Evolutionary conservation across 352 stramenopile genomes (phyloP).

Genomic region (Thraustochytrium striatum): DNA sequence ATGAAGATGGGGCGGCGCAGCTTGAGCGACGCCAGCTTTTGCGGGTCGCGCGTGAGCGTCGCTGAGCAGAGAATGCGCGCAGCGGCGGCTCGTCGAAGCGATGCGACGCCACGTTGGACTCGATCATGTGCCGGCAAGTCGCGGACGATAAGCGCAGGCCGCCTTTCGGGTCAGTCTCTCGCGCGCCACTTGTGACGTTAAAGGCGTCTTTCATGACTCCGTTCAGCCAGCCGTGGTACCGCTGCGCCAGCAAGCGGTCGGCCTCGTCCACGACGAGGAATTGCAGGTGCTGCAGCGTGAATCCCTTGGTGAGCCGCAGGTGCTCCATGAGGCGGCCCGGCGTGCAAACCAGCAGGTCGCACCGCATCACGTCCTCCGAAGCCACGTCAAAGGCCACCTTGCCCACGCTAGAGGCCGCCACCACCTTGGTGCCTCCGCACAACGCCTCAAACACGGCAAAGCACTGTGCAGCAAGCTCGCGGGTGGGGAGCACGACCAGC

Average conservation of each 20-base stretch:
- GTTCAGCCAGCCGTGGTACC: constrained; percentile 93
- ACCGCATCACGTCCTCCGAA: neutral
- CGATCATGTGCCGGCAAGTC: neutral
- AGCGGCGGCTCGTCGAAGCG: constrained; percentile 59
- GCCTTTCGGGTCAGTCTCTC: neutral
- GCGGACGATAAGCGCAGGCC: neutral
- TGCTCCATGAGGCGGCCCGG: constrained; percentile 93
- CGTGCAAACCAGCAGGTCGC: constrained; percentile 93
- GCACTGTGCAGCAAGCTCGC: constrained; percentile 86
- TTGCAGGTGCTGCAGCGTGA: constrained; percentile 91
- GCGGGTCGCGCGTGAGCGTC: constrained; percentile 91
- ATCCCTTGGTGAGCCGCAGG: constrained; percentile 86
- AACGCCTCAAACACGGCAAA: constrained; percentile 19
- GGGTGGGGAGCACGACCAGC: constrained; percentile 90
- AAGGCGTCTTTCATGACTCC: constrained; percentile 72
- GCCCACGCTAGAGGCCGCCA: constrained; percentile 17
- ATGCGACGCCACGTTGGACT: constrained; percentile 8
- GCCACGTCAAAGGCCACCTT: constrained; percentile 7
- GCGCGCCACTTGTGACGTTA: neutral
- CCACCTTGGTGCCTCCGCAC: neutral
- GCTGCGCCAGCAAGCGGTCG: constrained; percentile 91
- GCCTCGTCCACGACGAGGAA: constrained; percentile 96
- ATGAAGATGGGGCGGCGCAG: constrained; percentile 91
- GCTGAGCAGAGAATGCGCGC: constrained; percentile 93
- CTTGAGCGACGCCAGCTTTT: constrained; percentile 86